A percentile compares a stretch with the other conserved stretches of the same genome.
Conservation (phyloP, 768 basidiomycete species). For the Termitomyces eurrhizus region DNA sequence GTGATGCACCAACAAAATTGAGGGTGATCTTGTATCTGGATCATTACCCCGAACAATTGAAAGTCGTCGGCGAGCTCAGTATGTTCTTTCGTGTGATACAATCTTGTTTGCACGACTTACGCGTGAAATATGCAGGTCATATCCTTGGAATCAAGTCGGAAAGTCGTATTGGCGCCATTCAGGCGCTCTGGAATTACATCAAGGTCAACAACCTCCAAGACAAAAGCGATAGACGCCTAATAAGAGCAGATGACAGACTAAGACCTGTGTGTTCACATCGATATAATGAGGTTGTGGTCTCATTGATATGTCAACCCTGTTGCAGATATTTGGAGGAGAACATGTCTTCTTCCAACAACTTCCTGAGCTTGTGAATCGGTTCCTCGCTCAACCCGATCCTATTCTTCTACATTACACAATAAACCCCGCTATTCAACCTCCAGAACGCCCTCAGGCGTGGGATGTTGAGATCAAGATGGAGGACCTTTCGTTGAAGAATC, state of each 20-base stretch:
- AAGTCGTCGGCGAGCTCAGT: slow-evolving; percentile 75
- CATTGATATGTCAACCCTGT: background rate
- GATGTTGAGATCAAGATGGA: slow-evolving; percentile 90
- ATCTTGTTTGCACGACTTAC: slow-evolving; percentile 4
- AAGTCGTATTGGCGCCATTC: slow-evolving; percentile 74
- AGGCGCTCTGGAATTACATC: slow-evolving; percentile 90
- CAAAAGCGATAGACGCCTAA: slow-evolving; percentile 69
- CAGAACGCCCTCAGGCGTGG: slow-evolving; percentile 74
- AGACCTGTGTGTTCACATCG: slow-evolving; percentile 43
- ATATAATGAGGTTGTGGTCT: background rate
- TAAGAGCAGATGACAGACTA: slow-evolving; percentile 66
- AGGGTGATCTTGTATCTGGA: slow-evolving; percentile 85
- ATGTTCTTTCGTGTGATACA: slow-evolving; percentile 9
- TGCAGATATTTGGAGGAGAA: slow-evolving; percentile 70
- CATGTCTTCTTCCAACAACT: slow-evolving; percentile 72
- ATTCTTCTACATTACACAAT: slow-evolving; percentile 74
- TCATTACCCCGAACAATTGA: slow-evolving; percentile 85
- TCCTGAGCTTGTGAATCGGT: slow-evolving; percentile 82
- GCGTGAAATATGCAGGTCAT: slow-evolving; percentile 32
- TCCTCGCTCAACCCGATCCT: slow-evolving; percentile 73
- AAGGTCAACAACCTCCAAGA: slow-evolving; percentile 81
- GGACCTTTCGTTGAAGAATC: slow-evolving; percentile 66
- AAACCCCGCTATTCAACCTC: slow-evolving; percentile 56
- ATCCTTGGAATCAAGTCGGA: slow-evolving; percentile 83
- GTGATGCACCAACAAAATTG: slow-evolving; percentile 73